A percentile compares a stretch with the other conserved stretches of the same genome.
These are phyloP conservation scores for Xylaria cubensis DNA, from an alignment of 495 filamentous ascomycete species.

Conservation along the genomic window DNA sequence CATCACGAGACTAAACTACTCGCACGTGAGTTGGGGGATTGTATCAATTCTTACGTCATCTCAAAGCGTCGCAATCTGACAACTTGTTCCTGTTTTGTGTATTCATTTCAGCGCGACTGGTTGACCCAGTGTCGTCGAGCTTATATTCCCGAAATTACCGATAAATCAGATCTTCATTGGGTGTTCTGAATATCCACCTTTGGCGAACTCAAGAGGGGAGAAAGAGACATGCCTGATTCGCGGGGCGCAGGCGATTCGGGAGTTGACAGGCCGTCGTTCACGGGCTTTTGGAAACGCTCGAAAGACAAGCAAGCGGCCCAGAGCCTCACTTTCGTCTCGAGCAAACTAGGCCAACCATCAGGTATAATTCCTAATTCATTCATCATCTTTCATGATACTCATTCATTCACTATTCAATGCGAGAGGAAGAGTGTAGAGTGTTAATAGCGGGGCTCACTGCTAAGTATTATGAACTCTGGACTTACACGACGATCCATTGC, in stretches of 20 bases:
- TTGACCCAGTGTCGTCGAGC: background rate
- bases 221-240: slow-evolving; percentile 10
- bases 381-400: background rate
- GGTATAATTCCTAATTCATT: slow-evolving; percentile 29
- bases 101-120: background rate
- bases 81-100: background rate
- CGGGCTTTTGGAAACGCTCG: slow-evolving; percentile 46
- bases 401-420: background rate
- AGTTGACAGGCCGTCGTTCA: slow-evolving; percentile 43
- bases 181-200: background rate
- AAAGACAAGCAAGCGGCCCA: slow-evolving; percentile 37
- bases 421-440: background rate
- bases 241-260: background rate
- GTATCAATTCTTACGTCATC: slow-evolving; percentile 20
- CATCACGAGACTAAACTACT: background rate
- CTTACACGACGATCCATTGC: background rate
- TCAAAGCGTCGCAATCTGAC: background rate
- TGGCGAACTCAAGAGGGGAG: background rate
- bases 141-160: no score
- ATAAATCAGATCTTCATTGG: background rate
- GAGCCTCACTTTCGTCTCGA: slow-evolving; percentile 46
- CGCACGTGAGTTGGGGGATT: slow-evolving; percentile 9
- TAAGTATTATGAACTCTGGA: background rate
- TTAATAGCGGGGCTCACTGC: background rate
- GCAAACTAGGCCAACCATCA: slow-evolving; percentile 31